These are phyloP conservation scores for Colletotrichum karsti DNA, from an alignment of 2,329 filamentous ascomycete genomes.

Conservation along the genomic window DNA sequence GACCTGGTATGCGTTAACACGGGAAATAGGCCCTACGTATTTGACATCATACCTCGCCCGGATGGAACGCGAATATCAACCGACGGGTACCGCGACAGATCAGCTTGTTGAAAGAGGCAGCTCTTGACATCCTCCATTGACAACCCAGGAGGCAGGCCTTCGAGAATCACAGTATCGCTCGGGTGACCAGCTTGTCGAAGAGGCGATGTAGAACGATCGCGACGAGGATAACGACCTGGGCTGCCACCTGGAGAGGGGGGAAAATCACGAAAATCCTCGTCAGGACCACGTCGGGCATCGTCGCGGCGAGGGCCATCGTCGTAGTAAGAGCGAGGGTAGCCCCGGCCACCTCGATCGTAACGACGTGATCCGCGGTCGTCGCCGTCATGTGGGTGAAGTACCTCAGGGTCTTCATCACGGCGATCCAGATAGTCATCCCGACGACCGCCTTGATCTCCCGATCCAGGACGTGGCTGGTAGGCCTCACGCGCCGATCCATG, in stretches of 20 bases:
- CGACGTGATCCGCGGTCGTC: constrained; percentile 38
- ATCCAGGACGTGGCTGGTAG: constrained; percentile 28
- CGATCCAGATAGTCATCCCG: constrained; percentile 37
- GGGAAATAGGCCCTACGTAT: background rate
- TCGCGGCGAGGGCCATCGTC: constrained; percentile 28
- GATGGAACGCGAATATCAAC: constrained; percentile 49
- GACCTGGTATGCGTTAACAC: constrained; percentile 36
- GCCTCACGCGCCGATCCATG: constrained; percentile 33
- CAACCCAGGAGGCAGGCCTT: constrained; percentile 59
- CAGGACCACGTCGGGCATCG: constrained; percentile 25
- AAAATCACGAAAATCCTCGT: constrained; percentile 29
- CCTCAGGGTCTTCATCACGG: constrained; percentile 44
- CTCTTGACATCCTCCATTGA: constrained; percentile 60
- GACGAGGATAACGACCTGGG: constrained; percentile 26
- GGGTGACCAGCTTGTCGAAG: constrained; percentile 49
- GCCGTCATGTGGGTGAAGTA: constrained; percentile 42
- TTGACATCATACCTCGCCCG: constrained; percentile 14
- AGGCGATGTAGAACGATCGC: constrained; percentile 34
- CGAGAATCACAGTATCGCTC: constrained; percentile 62
- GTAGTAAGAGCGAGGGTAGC: constrained; percentile 26
- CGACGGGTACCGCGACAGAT: constrained; percentile 43
- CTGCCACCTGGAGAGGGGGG: constrained; percentile 25
- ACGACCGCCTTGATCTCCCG: constrained; percentile 35
- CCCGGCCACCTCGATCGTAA: constrained; percentile 26
- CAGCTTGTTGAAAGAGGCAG: constrained; percentile 41